Conservation (phyloP, 2,329 filamentous ascomycete genomes). For the Paraphaeosphaeria minitans region DNA sequence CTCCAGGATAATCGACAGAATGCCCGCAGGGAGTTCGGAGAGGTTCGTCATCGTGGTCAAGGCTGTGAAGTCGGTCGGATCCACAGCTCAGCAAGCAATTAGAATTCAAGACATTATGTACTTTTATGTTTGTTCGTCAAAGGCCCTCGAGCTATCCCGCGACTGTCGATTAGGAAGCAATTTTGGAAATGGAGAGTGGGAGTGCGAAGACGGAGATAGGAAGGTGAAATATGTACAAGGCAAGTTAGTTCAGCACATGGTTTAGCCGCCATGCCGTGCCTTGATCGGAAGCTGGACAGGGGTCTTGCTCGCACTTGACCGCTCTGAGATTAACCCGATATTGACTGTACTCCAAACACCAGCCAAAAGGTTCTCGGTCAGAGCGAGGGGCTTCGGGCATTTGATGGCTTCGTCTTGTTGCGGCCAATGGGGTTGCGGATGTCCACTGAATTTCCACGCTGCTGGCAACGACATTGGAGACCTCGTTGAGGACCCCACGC, state of each 20-base stretch:
- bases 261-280: conserved; percentile 20
- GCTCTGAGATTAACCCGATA: conserved; percentile 22
- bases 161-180: conserved; percentile 5
- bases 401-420: not conserved
- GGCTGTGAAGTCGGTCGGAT: not conserved
- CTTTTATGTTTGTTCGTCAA: not conserved
- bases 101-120: conserved; percentile 13
- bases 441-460: not conserved
- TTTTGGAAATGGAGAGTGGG: conserved; percentile 16
- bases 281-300: conserved; percentile 14
- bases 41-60: conserved; percentile 22
- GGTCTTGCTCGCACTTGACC: conserved; percentile 11
- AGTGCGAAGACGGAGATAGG: conserved; percentile 14
- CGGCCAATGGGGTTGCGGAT: conserved; percentile 5
- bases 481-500: not conserved
- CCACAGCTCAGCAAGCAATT: not conserved
- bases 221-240: conserved; percentile 12
- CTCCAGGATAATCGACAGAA: conserved; percentile 21
- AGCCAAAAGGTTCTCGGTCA: conserved; percentile 15
- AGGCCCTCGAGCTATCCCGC: not conserved
- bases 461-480: not conserved
- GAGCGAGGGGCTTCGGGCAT: conserved; percentile 5
- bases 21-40: conserved; percentile 22
- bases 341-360: conserved; percentile 12
- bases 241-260: conserved; percentile 17